Base-by-base conservation (phyloP, 768 basidiomycete species). In the Suillus weaverae region DNA sequence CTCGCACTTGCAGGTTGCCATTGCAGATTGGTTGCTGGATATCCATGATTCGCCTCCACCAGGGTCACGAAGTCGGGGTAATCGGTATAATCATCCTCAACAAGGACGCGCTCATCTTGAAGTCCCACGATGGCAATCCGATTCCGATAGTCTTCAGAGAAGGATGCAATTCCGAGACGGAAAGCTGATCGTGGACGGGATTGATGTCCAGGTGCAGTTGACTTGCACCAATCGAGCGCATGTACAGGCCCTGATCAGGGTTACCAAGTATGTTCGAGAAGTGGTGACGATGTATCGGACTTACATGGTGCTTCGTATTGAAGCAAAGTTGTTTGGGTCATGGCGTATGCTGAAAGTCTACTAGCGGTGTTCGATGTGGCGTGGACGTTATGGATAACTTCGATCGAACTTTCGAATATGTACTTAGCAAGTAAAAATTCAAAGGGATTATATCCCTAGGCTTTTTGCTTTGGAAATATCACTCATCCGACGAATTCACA, bases 11-110 rank as follows among this genome's bases (percentile, higher is more conserved):
- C 83, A 20, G 97, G 97, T 69, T 97, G 95, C 92, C 95, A 99
- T 71, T 91, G 94, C 56, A 98, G 78, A 75, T 88, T 91, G 16
- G 95, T 98, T 11, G 94, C 93, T 20, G 97, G 97, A 79, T 97
- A 98, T 53, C 92, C 90, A 68, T 97, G 92, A 67, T 87, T 85
- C 2, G 89, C 87, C 69, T 92, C 89, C 65, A 93, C 94, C 26
- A 96, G 84, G 6, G 90, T 89, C 46, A 89, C 87, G 74, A 97
- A 97, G 79, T 96, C 92, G 10, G 90, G 85, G 72, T 93, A 92
- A 73, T 91, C 88, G 44, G 85, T 86, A 71, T 86, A 91, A 72
- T 94, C 90, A 69, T 94, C 91, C 70, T 93, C 91, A 4, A 91
- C 90, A 14, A 95, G 84, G n/a, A 92, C 90, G 33, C 91, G 87